Percentiles rank a stretch among this genome's conserved stretches.
Conservation (phyloP, 441 rosid species). For the Pelargonium cotyledonis region DNA sequence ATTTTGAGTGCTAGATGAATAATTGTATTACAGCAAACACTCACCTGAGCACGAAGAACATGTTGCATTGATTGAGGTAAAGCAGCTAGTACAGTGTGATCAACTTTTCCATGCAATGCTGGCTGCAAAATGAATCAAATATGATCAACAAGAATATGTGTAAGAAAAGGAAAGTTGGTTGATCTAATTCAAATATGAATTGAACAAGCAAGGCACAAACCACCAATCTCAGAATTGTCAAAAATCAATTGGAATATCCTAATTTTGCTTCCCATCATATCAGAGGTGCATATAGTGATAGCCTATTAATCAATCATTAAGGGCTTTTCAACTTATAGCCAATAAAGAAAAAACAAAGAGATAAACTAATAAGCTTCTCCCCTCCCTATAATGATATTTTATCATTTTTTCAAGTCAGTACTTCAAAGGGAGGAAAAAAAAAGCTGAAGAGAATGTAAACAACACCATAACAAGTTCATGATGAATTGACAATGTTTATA, state of each 20-base stretch:
- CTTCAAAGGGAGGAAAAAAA: neutral
- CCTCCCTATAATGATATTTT: constrained; percentile 5
- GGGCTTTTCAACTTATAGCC: neutral
- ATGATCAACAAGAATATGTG: neutral
- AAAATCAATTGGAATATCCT: neutral
- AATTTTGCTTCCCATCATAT: neutral
- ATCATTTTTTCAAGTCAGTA: neutral
- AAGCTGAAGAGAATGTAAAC: neutral
- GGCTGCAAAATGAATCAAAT: constrained; percentile 8
- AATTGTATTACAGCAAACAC: neutral
- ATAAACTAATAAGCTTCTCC: neutral
- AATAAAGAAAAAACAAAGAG: constrained; percentile 1
- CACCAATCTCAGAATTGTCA: neutral
- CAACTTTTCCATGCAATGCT: constrained; percentile 6
- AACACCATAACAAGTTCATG: neutral
- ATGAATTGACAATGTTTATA: neutral
- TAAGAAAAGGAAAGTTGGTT: constrained; percentile 2
- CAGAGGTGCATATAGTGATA: neutral
- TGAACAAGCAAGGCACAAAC: constrained; percentile 1
- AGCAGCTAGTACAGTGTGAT: constrained; percentile 5
- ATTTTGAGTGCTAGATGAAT: neutral
- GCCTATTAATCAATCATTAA: neutral
- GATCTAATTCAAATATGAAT: neutral
- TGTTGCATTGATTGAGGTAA: constrained; percentile 10
- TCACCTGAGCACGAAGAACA: neutral